Evolutionary conservation across 495 filamentous ascomycete genomes (phyloP).

Genomic region (Daldinia bambusicola): DNA sequence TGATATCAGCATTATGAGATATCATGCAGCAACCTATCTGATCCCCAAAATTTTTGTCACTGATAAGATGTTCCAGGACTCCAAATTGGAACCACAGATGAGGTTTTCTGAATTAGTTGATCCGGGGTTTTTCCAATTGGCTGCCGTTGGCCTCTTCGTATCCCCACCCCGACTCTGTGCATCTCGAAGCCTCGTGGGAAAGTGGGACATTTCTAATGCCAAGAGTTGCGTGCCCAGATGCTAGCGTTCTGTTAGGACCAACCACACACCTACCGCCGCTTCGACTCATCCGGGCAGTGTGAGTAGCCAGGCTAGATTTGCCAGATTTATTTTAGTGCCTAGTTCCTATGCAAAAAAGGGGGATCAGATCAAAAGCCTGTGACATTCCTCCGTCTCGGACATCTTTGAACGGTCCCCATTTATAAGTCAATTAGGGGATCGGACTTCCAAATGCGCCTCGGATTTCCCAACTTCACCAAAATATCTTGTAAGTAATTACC

Average conservation of each 20-base stretch:
- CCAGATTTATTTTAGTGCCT: not conserved
- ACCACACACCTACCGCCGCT: constrained; percentile 1
- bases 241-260: not conserved
- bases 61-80: not conserved
- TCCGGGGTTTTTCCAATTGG: constrained; percentile 21
- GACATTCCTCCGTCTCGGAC: not conserved
- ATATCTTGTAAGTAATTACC: not conserved
- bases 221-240: not conserved
- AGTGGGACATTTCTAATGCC: not conserved
- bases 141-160: not conserved
- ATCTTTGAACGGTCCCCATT: not conserved
- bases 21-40: not conserved
- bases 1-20: not conserved
- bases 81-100: not conserved
- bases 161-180: constrained; percentile 22
- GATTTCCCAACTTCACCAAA: not conserved
- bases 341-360: too few species aligned
- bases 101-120: not conserved
- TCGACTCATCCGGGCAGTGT: not conserved
- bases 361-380: too few species aligned
- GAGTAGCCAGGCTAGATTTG: not conserved
- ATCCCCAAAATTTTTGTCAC: not conserved
- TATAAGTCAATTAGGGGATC: not conserved
- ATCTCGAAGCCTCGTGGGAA: constrained; percentile 33
- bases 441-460: not conserved